Evolutionary conservation across 169 alveolate species (phyloP), one percentile per base, ranked within the genome.

Genomic region (Condylostoma magnum): DNA sequence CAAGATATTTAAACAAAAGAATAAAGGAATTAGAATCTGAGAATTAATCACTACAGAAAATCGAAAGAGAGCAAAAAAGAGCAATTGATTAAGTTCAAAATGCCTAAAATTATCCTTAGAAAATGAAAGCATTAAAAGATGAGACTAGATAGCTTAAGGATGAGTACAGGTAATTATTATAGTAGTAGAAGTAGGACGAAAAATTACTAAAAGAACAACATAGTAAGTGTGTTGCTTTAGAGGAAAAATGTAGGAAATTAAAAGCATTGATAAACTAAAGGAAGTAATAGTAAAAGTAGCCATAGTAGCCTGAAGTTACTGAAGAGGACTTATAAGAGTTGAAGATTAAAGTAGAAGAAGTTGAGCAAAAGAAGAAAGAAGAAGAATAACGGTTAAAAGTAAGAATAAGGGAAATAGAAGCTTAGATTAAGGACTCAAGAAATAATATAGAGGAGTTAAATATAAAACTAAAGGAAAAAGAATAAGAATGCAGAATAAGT

Each of bases 161-260:
- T 18, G 68, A 57, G 46, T 57, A 79, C 3, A 65, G 84, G 36
- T 65, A 60, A 31, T 54, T 78, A 2, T 51, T 77, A 37, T 66
- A 30, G 43, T 63, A 75, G 48, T 77, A 83, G 37, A 77, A 84
- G 51, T 80, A 77, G 27, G 85, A 83, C 10, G 90, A 83, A 41
- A 83, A 74, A 43, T 48, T 48, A 1, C 55, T 76, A 70, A 83
- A 83, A 36, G 69, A 65, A 20, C 74, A 83, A 60, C 90, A 83
- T 63, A 81, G 79, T 34, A 65, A 83, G 47, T 54, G 76, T 18
- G 79, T 83, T 12, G 52, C 71, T 25, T 58, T 83, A 22, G 87
- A 83, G 47, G 90, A 83, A 51, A 55, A 84, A 51, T 78, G 86
- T 46, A 33, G 85, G 8, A 83, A 80, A 47, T 58, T 83, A 80